Percentiles rank a stretch among this genome's conserved stretches.
Conservation (phyloP, 345 rosid species). For the Gossypium thurberi region DNA sequence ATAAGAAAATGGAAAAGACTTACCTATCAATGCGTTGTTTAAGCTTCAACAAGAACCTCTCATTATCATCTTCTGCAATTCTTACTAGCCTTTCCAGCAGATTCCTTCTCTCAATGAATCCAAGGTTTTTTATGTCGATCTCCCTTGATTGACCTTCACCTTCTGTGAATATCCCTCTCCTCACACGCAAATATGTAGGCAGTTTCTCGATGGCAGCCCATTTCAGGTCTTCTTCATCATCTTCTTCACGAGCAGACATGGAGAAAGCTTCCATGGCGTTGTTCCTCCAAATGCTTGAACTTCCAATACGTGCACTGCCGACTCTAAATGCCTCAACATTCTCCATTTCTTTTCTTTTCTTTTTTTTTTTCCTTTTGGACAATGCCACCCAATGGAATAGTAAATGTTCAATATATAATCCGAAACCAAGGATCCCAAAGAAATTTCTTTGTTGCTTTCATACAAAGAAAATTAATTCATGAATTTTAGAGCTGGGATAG, state of each 20-base stretch:
- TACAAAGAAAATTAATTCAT: not conserved
- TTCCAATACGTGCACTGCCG: slow-evolving; percentile 35
- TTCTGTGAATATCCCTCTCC: slow-evolving; percentile 61
- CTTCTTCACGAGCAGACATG: slow-evolving; percentile 41
- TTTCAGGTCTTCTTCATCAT: slow-evolving; percentile 56
- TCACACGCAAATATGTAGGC: slow-evolving; percentile 60
- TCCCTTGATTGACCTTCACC: slow-evolving; percentile 44
- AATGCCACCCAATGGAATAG: not conserved
- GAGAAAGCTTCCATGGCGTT: slow-evolving; percentile 38
- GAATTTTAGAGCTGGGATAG: not conserved
- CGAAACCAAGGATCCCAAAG: not conserved
- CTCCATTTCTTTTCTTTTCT: slow-evolving; percentile 20
- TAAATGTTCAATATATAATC: not conserved
- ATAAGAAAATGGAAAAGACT: not conserved
- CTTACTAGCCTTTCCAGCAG: slow-evolving; percentile 62
- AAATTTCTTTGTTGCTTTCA: slow-evolving; percentile 6
- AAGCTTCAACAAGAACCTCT: slow-evolving; percentile 77
- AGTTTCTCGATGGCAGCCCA: slow-evolving; percentile 94
- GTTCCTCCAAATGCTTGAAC: slow-evolving; percentile 40
- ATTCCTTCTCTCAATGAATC: slow-evolving; percentile 62
- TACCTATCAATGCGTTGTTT: slow-evolving; percentile 68
- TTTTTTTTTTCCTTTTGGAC: not conserved
- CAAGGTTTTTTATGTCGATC: slow-evolving; percentile 60
- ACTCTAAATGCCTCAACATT: slow-evolving; percentile 20
- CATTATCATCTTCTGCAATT: slow-evolving; percentile 78